Evolutionary conservation across 2,329 filamentous ascomycete genomes (phyloP), one percentile per base, ranked within the genome.

Genomic region (Cryphonectria nitschkei): DNA sequence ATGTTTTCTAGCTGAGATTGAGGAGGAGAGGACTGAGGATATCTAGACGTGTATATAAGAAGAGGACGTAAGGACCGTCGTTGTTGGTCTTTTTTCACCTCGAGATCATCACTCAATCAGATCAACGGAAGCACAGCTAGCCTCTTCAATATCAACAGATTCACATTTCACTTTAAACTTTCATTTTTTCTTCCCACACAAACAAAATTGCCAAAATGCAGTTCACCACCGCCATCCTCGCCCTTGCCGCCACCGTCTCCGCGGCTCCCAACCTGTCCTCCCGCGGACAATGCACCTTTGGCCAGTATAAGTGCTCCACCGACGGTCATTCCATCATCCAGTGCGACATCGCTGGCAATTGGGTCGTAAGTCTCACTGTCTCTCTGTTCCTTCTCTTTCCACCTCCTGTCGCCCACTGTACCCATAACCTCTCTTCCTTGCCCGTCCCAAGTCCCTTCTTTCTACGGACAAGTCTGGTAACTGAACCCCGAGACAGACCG

Each of bases 231-330:
- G 58, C 71, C 68, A 61, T 72, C 61, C 62, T 73, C 64, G 72
- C 72, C 39, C 62, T 74, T 39, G 72, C 70, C 52, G 54, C 72
- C 65, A 54, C 72, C 54, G 72, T 69, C 68, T 54, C 67, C 43
- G 71, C 72, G 29, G 71, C 70, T 29, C 70, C 72, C n/a, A 41
- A 37, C 58, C 37, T 61, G 37, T 46, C 54, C 29, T 29, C 39
- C 62, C 32, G 61, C 29, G 66, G 50, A n/a, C 22, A 56, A 16
- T 74, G 72, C 70, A 66, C 58, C 50, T 73, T 73, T 16, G 72
- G 72, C 66, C 62, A 72, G 64, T 74, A 74, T 46, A 9, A 61
- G 19, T 74, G 72, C 68, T 67, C 66, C 43, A 9, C n/a, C 29
- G 67, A 73, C 19, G 64, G 68, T 34, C 39, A 34, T 6, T 68